Percentiles rank a stretch among this genome's conserved stretches.
Conservation (phyloP, 306 rosid genomes). For the Pterocarpus macrocarpus region DNA sequence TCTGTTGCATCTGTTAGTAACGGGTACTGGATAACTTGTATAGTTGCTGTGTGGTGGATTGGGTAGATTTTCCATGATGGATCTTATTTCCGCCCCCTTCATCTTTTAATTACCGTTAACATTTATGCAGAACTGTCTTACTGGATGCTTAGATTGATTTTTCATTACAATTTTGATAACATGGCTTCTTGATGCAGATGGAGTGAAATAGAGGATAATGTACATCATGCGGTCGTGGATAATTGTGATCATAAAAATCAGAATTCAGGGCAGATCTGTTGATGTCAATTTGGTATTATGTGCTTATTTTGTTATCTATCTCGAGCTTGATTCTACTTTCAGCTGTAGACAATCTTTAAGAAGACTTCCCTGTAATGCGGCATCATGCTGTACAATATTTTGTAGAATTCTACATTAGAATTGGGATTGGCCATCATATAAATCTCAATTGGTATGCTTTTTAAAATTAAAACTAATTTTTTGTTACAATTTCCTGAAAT, state of each 20-base stretch:
- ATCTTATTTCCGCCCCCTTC: too few species aligned
- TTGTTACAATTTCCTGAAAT: background rate
- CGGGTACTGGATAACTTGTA: too few species aligned
- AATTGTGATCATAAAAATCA: conserved; percentile 37
- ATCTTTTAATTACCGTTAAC: too few species aligned
- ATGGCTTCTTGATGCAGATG: conserved; percentile 57
- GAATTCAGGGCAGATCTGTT: conserved; percentile 35
- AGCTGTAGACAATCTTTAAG: conserved; percentile 42
- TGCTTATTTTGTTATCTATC: conserved; percentile 22
- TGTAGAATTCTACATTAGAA: background rate
- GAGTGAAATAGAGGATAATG: conserved; percentile 48
- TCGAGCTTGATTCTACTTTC: conserved; percentile 43
- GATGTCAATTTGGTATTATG: conserved; percentile 32
- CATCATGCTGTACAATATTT: conserved; percentile 36
- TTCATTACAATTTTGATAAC: conserved; percentile 9
- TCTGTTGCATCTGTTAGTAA: too few species aligned
- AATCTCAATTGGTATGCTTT: conserved; percentile 14
- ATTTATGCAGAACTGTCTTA: too few species aligned
- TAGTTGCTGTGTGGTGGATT: too few species aligned
- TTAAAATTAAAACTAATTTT: background rate
- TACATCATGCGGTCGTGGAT: conserved; percentile 33
- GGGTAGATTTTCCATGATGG: too few species aligned
- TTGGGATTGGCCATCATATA: conserved; percentile 10
- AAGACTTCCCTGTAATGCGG: conserved; percentile 34
- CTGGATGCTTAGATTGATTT: background rate